phyloP scores from a whole-genome alignment of 208 protist species.

The Phytomonas sp. region DNA sequence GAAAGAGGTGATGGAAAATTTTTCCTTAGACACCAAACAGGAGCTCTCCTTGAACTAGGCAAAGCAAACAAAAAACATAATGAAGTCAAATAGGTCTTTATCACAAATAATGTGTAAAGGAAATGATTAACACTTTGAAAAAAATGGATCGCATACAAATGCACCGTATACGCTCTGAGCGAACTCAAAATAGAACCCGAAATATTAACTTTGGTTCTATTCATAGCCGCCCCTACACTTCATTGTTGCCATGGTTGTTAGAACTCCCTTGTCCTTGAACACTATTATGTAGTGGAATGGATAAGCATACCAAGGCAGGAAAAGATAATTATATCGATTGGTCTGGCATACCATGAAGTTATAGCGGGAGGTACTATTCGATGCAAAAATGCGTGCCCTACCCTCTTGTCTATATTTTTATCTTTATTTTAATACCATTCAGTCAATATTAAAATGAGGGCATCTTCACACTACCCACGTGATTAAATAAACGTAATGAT shows the following conservation, averaged over 20 bases:
- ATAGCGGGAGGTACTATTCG: neutral
- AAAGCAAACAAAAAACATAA: constrained; percentile 13
- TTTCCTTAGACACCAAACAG: neutral
- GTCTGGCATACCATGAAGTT: neutral
- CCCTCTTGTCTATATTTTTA: neutral
- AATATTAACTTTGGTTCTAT: neutral
- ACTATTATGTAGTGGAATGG: neutral
- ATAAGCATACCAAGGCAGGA: neutral
- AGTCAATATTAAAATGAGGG: neutral
- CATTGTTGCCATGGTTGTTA: neutral
- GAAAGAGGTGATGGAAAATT: constrained; percentile 9
- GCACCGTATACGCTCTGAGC: neutral
- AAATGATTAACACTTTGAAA: neutral
- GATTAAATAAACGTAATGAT: neutral
- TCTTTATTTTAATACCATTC: neutral
- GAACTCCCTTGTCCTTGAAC: neutral
- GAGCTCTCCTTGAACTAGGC: neutral
- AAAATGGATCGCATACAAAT: neutral
- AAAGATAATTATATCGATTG: neutral
- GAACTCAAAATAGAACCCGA: neutral
- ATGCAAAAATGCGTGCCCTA: neutral
- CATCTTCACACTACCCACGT: neutral
- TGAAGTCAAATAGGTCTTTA: constrained; percentile 4
- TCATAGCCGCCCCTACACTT: neutral
- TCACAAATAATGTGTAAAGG: neutral